Base-by-base conservation (phyloP, 164 flowering plant species). In the Akebia trifoliata region DNA sequence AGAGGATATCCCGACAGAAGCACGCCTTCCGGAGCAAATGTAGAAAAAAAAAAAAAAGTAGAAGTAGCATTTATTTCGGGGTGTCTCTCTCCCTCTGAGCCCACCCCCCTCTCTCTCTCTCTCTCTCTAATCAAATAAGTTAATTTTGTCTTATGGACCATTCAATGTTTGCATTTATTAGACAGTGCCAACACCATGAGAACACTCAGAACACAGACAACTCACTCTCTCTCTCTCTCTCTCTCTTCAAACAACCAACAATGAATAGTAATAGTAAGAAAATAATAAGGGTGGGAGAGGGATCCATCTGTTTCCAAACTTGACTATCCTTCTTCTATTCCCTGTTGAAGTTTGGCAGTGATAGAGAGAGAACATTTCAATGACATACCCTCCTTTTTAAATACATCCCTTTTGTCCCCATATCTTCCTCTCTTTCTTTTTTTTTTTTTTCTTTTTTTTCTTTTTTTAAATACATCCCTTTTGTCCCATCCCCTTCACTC, bases 161-260 rank as follows among this genome's bases (percentile, higher is more conserved):
- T 54, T 67, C 18, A 52, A 56, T 57, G 66, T 50, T 31, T 25
- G 63, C 75, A 74, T 71, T 71, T 38, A 74, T 71, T 58, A 64
- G 74, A 71, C 68, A 71, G 66, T 68, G 78, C 75, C 75, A 74
- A 74, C 60, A 61, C 78, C 40, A 65, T 65, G 68, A 49, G 42
- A 31, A 50, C 11, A 65, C 32, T 46, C 31, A 26, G 49, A 42
- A 51, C 9, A 4, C 18, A 26, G 22, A 32, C 26, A 37, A 11
- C 20, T 24, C 37, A 35, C 43, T 21, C 39, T 9, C 43, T 26
- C 36, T 36, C 45, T 43, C 25, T 21, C 18, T 8, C 55, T 51
- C 26, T 35, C 11, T 20, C 54, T 34, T 7, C 7, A 12, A 34
- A 34, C 37, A 34, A 2, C 7, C 7, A 1, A 34, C 7, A 34